A percentile compares a stretch with the other conserved stretches of the same genome.
These are phyloP conservation scores for Penicillium rolfsii DNA, from an alignment of 2,329 filamentous ascomycete species.

Conservation along the genomic window DNA sequence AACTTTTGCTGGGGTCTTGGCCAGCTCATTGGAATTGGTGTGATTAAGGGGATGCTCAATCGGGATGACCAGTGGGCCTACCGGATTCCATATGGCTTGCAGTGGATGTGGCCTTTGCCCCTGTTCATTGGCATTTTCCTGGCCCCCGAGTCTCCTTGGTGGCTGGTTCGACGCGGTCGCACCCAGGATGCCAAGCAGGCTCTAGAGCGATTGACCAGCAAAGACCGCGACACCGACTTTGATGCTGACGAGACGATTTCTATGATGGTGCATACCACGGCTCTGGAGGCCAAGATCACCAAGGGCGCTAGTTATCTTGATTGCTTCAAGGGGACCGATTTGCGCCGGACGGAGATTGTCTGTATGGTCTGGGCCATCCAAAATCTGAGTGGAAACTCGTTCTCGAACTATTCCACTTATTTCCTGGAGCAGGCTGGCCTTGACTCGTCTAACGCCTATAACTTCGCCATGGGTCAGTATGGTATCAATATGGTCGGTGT, in stretches of 20 bases:
- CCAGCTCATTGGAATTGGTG: slow-evolving; percentile 56
- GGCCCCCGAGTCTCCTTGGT: slow-evolving; percentile 57
- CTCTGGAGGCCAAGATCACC: slow-evolving; percentile 75
- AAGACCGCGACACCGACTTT: slow-evolving; percentile 65
- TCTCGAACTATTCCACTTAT: slow-evolving; percentile 67
- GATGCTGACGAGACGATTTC: slow-evolving; percentile 81
- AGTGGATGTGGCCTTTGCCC: slow-evolving; percentile 59
- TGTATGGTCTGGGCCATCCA: slow-evolving; percentile 69
- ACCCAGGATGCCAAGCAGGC: slow-evolving; percentile 52
- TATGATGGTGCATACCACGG: slow-evolving; percentile 91
- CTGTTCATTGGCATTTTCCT: slow-evolving; percentile 52
- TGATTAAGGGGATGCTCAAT: slow-evolving; percentile 53
- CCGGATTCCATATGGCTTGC: slow-evolving; percentile 55
- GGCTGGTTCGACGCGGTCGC: slow-evolving; percentile 53
- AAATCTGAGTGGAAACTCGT: slow-evolving; percentile 65
- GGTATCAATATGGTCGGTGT: slow-evolving; percentile 77
- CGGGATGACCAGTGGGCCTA: slow-evolving; percentile 56
- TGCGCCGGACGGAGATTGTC: slow-evolving; percentile 75
- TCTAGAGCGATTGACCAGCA: slow-evolving; percentile 50
- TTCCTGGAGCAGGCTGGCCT: slow-evolving; percentile 62
- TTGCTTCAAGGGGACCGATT: slow-evolving; percentile 79
- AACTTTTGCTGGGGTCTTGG: slow-evolving; percentile 54
- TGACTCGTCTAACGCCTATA: slow-evolving; percentile 53
- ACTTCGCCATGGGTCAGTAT: slow-evolving; percentile 63
- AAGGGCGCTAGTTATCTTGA: slow-evolving; percentile 74